Evolutionary conservation across 164 flowering plant genomes (phyloP).

Genomic region (Aristolochia californica): DNA sequence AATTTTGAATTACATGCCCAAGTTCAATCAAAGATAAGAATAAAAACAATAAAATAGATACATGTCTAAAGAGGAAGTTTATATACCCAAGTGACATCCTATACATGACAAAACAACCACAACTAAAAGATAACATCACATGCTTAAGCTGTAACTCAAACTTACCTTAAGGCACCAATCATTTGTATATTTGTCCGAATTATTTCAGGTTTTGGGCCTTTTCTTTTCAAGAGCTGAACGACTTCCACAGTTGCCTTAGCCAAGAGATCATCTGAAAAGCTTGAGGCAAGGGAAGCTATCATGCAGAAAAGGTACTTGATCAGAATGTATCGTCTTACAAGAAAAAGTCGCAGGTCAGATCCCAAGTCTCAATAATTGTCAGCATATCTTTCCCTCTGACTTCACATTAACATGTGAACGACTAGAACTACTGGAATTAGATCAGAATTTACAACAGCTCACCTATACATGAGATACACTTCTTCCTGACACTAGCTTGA

Average conservation of each 20-base stretch:
- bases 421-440: too few relatives aligned
- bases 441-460: constrained; percentile 11
- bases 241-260: constrained; percentile 78
- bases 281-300: constrained; percentile 85
- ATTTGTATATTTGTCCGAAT: constrained; percentile 92
- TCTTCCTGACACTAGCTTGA: constrained; percentile 88
- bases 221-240: constrained; percentile 55
- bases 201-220: constrained; percentile 63
- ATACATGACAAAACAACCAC: too few relatives aligned
- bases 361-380: too few relatives aligned
- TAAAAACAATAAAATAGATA: too few relatives aligned
- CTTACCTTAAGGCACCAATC: constrained; percentile 91
- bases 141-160: too few relatives aligned
- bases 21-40: too few relatives aligned
- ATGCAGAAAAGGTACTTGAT: constrained; percentile 2
- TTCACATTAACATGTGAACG: too few relatives aligned
- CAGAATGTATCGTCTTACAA: not conserved
- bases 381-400: too few relatives aligned
- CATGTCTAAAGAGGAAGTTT: too few relatives aligned
- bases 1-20: too few relatives aligned
- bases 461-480: constrained; percentile 84
- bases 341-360: not conserved
- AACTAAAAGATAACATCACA: too few relatives aligned
- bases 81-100: too few relatives aligned
- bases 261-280: constrained; percentile 89